Base-by-base conservation (phyloP, 257 asterid genomes). In the Fraxinus anomala region DNA sequence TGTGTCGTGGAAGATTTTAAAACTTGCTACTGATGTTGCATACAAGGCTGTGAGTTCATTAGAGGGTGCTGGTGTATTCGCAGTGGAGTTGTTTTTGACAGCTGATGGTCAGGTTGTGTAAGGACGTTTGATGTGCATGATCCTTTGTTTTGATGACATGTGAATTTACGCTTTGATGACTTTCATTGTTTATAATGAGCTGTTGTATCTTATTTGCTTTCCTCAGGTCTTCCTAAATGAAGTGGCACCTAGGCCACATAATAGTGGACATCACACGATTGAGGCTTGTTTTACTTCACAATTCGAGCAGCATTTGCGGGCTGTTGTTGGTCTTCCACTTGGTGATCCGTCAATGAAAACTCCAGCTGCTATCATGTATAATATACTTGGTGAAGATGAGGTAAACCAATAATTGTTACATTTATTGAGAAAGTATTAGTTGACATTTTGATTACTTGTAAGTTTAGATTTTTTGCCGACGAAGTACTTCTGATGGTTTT, bases 211-310 rank as follows among this genome's bases (percentile, higher is more conserved):
- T 47, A 76, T 37, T 82, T 42, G n/a, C 59, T 82, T 70, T 77
- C 36, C 82, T 51, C 87, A 96, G 97, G 86, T 96, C 82, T 89
- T 96, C 72, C 86, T 96, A 44, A 93, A 96, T 82, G 98, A 96
- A 89, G 97, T 96, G 80, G 99, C 98, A 44, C 99, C 99, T 6
- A 87, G 99, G 84, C 99, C 99, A 85, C 99, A 96, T 79, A 96
- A 96, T 73, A 96, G 99, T 80, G 98, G 99, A 68, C 97, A 96
- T 77, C 99, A 96, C 54, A 92, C 98, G 8, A 96, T 93, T 68
- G 98, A 93, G 85, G 80, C 96, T 59, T 92, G 97, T 86, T 92
- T 84, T 70, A 91, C 99, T 68, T 96, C 99, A 40, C 99, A 96
- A 80, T 96, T 30, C 30, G 98, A 96, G 97, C 98, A 93, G 82